Evolutionary conservation across 352 stramenopile genomes (phyloP).

Genomic region (Phytopythium oedochilum): DNA sequence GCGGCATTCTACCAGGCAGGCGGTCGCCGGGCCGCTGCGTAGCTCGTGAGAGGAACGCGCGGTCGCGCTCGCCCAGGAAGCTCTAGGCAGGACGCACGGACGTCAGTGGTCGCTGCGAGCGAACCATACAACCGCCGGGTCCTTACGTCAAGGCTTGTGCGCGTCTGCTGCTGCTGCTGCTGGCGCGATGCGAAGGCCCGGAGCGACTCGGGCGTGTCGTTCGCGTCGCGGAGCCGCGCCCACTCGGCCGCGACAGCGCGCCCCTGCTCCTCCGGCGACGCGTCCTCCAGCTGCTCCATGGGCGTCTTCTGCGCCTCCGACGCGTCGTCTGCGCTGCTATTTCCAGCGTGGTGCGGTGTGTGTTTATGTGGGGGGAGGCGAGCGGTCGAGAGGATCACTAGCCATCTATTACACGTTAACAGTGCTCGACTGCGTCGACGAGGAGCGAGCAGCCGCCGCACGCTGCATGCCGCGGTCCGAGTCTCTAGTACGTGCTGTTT

Average conservation of each 20-base stretch:
- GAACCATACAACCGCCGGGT: no score
- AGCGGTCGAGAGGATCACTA: neutral
- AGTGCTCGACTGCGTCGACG: neutral
- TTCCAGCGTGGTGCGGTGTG: no score
- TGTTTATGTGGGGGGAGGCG: no score
- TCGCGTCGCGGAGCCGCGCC: conserved; percentile 26
- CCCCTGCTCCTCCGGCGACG: conserved; percentile 19
- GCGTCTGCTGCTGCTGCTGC: conserved; percentile 4
- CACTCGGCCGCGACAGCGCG: conserved; percentile 24
- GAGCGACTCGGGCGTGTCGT: conserved; percentile 34
- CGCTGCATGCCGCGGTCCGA: neutral
- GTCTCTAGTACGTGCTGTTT: neutral
- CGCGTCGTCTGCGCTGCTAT: neutral
- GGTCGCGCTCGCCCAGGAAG: conserved; percentile 40
- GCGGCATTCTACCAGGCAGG: neutral
- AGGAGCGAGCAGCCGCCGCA: neutral
- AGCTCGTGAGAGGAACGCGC: conserved; percentile 36
- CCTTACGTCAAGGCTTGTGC: neutral
- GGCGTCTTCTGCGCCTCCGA: neutral
- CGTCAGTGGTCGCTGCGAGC: no score
- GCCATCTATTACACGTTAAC: conserved; percentile 3
- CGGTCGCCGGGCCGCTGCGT: conserved; percentile 10
- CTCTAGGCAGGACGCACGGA: conserved; percentile 23
- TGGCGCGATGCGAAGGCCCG: conserved; percentile 26
- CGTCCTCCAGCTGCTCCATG: conserved; percentile 24